Evolutionary conservation across 805 yeast species (phyloP).

Genomic region (Wickerhamomyces tratensis): DNA sequence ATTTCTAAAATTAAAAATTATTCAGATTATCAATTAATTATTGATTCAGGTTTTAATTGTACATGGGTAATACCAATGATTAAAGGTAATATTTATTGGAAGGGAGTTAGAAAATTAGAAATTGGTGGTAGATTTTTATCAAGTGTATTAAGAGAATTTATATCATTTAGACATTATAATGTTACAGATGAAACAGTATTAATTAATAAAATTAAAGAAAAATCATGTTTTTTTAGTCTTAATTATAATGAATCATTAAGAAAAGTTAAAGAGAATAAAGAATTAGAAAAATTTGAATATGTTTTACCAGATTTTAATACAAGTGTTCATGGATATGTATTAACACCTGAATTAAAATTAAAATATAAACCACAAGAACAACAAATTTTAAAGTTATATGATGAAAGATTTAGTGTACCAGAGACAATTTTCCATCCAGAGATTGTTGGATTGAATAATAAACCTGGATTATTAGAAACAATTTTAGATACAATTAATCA

Average conservation of each 20-base stretch:
- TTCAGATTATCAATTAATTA: slow-evolving; percentile 63
- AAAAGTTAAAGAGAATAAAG: slow-evolving; percentile 8
- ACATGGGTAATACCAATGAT: slow-evolving; percentile 84
- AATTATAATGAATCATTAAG: slow-evolving; percentile 42
- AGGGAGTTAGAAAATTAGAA: slow-evolving; percentile 68
- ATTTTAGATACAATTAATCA: slow-evolving; percentile 59
- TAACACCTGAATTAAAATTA: slow-evolving; percentile 21
- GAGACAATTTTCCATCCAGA: slow-evolving; percentile 84
- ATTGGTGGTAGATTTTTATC: slow-evolving; percentile 83
- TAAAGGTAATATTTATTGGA: slow-evolving; percentile 66
- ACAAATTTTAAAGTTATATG: slow-evolving; percentile 61
- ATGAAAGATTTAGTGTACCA: slow-evolving; percentile 84
- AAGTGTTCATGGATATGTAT: slow-evolving; percentile 65
- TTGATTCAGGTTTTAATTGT: slow-evolving; percentile 83
- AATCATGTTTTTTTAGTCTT: slow-evolving; percentile 56
- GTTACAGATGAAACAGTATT: slow-evolving; percentile 85
- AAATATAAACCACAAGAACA: slow-evolving; percentile 33
- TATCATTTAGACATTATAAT: slow-evolving; percentile 87
- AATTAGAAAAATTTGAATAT: slow-evolving; percentile 43
- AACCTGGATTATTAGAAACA: slow-evolving; percentile 69
- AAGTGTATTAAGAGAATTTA: slow-evolving; percentile 73
- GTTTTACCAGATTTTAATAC: slow-evolving; percentile 84
- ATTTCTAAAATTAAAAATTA: slow-evolving; percentile 14
- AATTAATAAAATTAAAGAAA: slow-evolving; percentile 79
- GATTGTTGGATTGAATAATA: slow-evolving; percentile 58